These are phyloP conservation scores for Teunomyces cretensis DNA, from an alignment of 805 yeast genomes.

Conservation along the genomic window DNA sequence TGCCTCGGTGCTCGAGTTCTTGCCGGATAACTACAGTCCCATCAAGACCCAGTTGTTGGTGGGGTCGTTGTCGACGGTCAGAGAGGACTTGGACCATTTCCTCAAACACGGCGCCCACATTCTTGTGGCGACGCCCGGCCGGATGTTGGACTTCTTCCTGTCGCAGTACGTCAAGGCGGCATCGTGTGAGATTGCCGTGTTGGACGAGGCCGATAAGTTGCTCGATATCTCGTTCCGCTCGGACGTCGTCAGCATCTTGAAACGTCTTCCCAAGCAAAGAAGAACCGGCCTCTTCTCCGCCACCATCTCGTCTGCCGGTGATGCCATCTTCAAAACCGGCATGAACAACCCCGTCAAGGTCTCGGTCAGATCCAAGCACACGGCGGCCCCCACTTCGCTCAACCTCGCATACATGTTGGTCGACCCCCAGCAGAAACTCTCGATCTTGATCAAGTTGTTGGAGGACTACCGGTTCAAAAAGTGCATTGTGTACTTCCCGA, in stretches of 20 bases:
- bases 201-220: slow-evolving; percentile 93
- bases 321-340: slow-evolving; percentile 79
- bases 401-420: slow-evolving; percentile 60
- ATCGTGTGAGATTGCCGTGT: slow-evolving; percentile 68
- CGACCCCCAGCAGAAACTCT: slow-evolving; percentile 60
- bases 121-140: slow-evolving; percentile 89
- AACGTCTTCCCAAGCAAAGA: slow-evolving; percentile 80
- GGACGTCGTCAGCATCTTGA: slow-evolving; percentile 67
- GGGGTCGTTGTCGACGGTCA: slow-evolving; percentile 59
- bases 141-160: slow-evolving; percentile 71
- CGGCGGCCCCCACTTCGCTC: slow-evolving; percentile 61
- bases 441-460: slow-evolving; percentile 54
- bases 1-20: slow-evolving; percentile 53
- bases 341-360: slow-evolving; percentile 90
- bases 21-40: slow-evolving; percentile 45
- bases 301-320: slow-evolving; percentile 81
- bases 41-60: slow-evolving; percentile 62
- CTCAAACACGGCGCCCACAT: slow-evolving; percentile 62
- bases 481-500: slow-evolving; percentile 89
- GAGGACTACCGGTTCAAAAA: slow-evolving; percentile 61
- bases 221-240: slow-evolving; percentile 73
- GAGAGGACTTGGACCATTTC: slow-evolving; percentile 70
- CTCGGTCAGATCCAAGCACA: slow-evolving; percentile 60
- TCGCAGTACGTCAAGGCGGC: slow-evolving; percentile 57
- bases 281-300: slow-evolving; percentile 95